Evolutionary conservation across 1,284 basidiomycete genomes (phyloP).

Genomic region (Heterobasidion irregulare): DNA sequence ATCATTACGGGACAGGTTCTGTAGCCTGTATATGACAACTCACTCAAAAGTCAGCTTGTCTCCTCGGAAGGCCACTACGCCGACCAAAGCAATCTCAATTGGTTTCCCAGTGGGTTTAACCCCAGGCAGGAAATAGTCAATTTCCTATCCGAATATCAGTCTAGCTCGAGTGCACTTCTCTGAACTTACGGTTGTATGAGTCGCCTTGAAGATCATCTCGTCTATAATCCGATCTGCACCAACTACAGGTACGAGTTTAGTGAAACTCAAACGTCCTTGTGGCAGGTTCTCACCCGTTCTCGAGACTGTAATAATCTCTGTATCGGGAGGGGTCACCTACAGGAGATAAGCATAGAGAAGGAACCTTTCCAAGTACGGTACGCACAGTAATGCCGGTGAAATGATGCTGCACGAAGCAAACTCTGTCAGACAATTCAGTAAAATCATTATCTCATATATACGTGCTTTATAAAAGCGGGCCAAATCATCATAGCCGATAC

Average conservation of each 20-base stretch:
- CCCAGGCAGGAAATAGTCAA: slow-evolving; percentile 43
- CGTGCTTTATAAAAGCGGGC: slow-evolving; percentile 35
- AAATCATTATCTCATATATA: background rate
- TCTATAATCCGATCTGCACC: slow-evolving; percentile 37
- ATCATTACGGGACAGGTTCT: background rate
- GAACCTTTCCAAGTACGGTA: background rate
- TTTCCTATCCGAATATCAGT: slow-evolving; percentile 23
- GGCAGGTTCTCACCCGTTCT: slow-evolving; percentile 25
- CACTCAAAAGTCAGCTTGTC: slow-evolving; percentile 46
- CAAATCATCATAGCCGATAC: slow-evolving; percentile 30
- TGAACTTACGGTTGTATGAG: slow-evolving; percentile 29
- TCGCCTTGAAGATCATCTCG: slow-evolving; percentile 39
- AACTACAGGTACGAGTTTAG: slow-evolving; percentile 17
- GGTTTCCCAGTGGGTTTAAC: slow-evolving; percentile 36
- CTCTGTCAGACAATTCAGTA: background rate
- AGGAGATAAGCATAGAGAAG: background rate
- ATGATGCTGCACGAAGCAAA: slow-evolving; percentile 23
- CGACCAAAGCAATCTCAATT: slow-evolving; percentile 39
- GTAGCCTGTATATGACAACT: slow-evolving; percentile 13
- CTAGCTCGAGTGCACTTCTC: slow-evolving; percentile 1
- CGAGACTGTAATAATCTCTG: slow-evolving; percentile 34
- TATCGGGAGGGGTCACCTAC: slow-evolving; percentile 32
- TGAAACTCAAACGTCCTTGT: background rate
- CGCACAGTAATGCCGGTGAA: slow-evolving; percentile 27
- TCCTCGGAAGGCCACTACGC: slow-evolving; percentile 41